These are phyloP conservation scores for Striga hermonthica DNA, from an alignment of 305 asterid species.

Conservation along the genomic window DNA sequence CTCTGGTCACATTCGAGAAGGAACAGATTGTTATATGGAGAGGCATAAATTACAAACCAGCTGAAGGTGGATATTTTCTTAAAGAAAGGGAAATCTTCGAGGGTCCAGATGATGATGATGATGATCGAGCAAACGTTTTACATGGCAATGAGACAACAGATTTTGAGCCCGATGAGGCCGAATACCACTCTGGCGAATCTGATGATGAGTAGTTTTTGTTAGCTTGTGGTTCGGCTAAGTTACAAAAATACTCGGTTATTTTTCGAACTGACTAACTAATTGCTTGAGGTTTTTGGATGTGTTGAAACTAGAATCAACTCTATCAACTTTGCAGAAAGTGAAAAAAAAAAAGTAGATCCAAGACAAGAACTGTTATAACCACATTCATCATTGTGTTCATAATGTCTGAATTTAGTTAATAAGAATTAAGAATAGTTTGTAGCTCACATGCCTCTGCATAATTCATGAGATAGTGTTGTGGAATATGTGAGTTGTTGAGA, in stretches of 20 bases:
- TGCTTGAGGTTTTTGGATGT: not conserved
- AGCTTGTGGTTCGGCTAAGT: not conserved
- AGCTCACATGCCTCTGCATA: constrained; percentile 24
- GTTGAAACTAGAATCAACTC: not conserved
- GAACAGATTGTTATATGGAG: constrained; percentile 95
- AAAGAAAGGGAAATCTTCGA: constrained; percentile 52
- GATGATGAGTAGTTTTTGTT: constrained; percentile 29
- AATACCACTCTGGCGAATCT: constrained; percentile 43
- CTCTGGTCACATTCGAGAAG: constrained; percentile 81
- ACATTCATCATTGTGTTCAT: not conserved
- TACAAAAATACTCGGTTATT: not conserved
- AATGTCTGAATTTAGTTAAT: too few species aligned
- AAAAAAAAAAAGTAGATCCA: constrained; percentile 19
- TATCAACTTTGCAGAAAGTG: not conserved
- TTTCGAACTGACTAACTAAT: not conserved
- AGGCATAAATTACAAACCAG: constrained; percentile 64
- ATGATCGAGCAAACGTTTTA: constrained; percentile 27
- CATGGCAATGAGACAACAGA: constrained; percentile 30
- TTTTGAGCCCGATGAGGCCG: constrained; percentile 23
- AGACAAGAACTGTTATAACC: not conserved
- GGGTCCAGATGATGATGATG: constrained; percentile 25
- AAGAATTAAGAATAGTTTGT: not conserved
- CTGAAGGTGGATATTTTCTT: constrained; percentile 58
- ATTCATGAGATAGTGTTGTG: constrained; percentile 1
- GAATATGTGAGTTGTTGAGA: constrained; percentile 24